Conservation (phyloP, 805 yeast genomes). For the Metschnikowia chrysomelidarum region DNA sequence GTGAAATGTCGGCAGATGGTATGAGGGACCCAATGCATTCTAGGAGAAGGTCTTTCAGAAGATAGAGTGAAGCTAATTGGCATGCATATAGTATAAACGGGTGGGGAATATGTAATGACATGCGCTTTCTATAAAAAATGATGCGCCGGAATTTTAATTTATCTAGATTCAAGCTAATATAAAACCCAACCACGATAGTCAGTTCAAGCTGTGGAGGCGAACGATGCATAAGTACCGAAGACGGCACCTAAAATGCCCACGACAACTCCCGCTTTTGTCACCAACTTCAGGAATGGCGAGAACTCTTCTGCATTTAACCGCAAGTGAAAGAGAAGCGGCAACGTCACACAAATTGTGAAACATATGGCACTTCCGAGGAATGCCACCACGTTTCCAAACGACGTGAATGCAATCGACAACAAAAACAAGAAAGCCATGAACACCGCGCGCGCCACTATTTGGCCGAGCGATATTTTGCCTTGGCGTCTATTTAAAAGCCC, state of each 20-base stretch:
- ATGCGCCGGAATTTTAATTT: too few species aligned
- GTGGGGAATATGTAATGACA: too few species aligned
- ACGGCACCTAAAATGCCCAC: constrained; percentile 16
- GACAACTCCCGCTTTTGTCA: constrained; percentile 11
- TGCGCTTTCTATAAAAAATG: too few species aligned
- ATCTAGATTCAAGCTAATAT: too few species aligned
- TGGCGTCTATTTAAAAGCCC: constrained; percentile 7
- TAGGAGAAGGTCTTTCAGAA: constrained; percentile 2
- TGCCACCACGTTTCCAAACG: constrained; percentile 41
- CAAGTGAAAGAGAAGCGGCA: constrained; percentile 38
- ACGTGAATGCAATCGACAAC: constrained; percentile 31
- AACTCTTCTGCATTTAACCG: constrained; percentile 13
- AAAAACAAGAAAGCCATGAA: constrained; percentile 21
- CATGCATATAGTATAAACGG: too few species aligned
- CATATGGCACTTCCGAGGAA: constrained; percentile 43
- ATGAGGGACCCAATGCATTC: neutral
- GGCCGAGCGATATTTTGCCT: constrained; percentile 4
- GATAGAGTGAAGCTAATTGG: too few species aligned
- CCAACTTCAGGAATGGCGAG: constrained; percentile 2
- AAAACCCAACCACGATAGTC: too few species aligned
- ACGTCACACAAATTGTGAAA: constrained; percentile 38
- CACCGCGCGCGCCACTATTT: constrained; percentile 20
- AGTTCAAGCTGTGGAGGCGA: constrained; percentile 5
- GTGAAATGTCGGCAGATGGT: neutral
- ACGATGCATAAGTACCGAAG: constrained; percentile 18